Conservation (phyloP, 768 basidiomycete species). For the Collybia mongolica region DNA sequence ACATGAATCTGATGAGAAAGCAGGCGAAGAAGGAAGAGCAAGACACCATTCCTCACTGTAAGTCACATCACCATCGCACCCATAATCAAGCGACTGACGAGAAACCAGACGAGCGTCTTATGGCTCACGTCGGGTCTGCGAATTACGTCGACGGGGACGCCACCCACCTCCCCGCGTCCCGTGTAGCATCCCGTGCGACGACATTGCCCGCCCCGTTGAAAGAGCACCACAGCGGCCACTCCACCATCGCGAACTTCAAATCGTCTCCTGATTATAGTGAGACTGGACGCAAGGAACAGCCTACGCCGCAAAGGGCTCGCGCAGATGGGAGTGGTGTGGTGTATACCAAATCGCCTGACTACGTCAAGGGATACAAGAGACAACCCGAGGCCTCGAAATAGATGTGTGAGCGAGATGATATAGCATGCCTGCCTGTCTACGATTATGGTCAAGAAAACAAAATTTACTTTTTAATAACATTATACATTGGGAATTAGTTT, state of each 20-base stretch:
- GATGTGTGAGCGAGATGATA: too few relatives aligned
- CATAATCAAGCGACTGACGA: not conserved
- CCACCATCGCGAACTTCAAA: slow-evolving; percentile 22
- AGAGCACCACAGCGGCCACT: slow-evolving; percentile 26
- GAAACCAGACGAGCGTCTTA: slow-evolving; percentile 28
- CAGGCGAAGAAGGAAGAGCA: slow-evolving; percentile 23
- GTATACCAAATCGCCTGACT: slow-evolving; percentile 33
- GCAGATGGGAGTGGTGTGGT: slow-evolving; percentile 10
- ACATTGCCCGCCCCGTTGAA: slow-evolving; percentile 14
- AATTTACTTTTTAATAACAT: too few relatives aligned
- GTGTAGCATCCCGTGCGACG: slow-evolving; percentile 11
- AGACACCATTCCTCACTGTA: slow-evolving; percentile 30
- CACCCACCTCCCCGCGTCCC: slow-evolving; percentile 10
- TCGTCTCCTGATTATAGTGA: slow-evolving; percentile 16
- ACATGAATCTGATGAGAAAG: slow-evolving; percentile 22
- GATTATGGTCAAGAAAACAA: too few relatives aligned
- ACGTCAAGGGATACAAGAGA: slow-evolving; percentile 29
- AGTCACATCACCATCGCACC: slow-evolving; percentile 2
- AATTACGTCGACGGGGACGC: slow-evolving; percentile 10
- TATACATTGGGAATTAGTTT: too few relatives aligned
- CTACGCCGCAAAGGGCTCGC: slow-evolving; percentile 28
- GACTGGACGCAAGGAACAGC: slow-evolving; percentile 20
- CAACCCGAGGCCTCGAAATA: too few relatives aligned
- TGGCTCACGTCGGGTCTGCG: slow-evolving; percentile 19
- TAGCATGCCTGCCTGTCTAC: too few relatives aligned